Evolutionary conservation across 2,329 filamentous ascomycete species (phyloP).

Genomic region (Xylariales sp.): DNA sequence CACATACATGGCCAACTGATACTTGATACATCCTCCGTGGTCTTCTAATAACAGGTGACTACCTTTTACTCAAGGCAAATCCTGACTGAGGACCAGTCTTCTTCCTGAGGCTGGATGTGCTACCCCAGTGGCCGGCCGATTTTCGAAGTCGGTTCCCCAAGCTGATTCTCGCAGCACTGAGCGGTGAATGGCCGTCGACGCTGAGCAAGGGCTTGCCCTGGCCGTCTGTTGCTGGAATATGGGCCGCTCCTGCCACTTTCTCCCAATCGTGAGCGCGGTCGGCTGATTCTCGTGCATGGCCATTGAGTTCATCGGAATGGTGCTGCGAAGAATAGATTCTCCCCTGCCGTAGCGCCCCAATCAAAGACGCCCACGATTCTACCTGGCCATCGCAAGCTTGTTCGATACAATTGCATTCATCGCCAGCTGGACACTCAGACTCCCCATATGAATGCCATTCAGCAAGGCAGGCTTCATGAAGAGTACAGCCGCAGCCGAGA

Average conservation of each 20-base stretch:
- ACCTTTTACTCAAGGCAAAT: no score
- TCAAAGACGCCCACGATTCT: slow-evolving; percentile 57
- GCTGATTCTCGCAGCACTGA: slow-evolving; percentile 42
- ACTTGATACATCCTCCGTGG: no score
- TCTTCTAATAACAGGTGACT: no score
- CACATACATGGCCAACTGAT: no score
- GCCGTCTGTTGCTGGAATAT: slow-evolving; percentile 19
- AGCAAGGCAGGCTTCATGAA: slow-evolving; percentile 53
- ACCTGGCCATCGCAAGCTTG: slow-evolving; percentile 54
- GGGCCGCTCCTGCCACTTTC: slow-evolving; percentile 23
- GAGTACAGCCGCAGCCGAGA: slow-evolving; percentile 58
- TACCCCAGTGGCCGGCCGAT: slow-evolving; percentile 41
- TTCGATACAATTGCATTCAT: slow-evolving; percentile 58
- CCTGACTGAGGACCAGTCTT: slow-evolving; percentile 18
- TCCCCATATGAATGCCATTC: slow-evolving; percentile 57
- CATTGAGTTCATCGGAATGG: slow-evolving; percentile 16
- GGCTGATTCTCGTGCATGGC: slow-evolving; percentile 7
- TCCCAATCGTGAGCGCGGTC: slow-evolving; percentile 36
- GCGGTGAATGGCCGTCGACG: slow-evolving; percentile 21
- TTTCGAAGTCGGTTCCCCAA: slow-evolving; percentile 46
- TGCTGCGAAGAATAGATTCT: slow-evolving; percentile 22
- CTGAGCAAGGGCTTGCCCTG: slow-evolving; percentile 21
- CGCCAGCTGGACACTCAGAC: slow-evolving; percentile 56
- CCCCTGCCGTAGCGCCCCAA: slow-evolving; percentile 35
- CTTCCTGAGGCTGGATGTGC: slow-evolving; percentile 35